Conservation (phyloP, 2,329 filamentous ascomycete genomes). For the Talaromyces pinophilus region DNA sequence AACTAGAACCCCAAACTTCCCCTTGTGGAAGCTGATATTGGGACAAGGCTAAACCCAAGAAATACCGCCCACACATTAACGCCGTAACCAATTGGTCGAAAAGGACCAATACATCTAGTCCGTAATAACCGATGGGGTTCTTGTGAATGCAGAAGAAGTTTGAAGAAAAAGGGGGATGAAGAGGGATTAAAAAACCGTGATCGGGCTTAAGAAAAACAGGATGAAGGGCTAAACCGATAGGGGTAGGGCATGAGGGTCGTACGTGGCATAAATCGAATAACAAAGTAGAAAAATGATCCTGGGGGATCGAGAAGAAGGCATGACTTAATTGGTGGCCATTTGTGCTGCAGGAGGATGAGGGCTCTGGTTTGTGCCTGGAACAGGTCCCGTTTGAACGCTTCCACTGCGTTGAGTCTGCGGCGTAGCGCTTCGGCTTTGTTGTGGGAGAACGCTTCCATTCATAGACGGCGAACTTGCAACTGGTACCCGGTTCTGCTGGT, state of each 20-base stretch:
- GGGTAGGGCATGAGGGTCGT: constrained; percentile 10
- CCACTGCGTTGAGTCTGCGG: constrained; percentile 49
- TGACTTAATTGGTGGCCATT: constrained; percentile 38
- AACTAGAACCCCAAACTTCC: background rate
- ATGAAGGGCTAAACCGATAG: background rate
- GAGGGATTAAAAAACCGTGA: background rate
- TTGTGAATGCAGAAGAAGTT: constrained; percentile 2
- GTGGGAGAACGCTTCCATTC: constrained; percentile 43
- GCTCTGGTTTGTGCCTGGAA: constrained; percentile 43
- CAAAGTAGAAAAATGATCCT: constrained; percentile 5
- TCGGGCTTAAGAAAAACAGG: constrained; percentile 5
- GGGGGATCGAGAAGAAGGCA: background rate
- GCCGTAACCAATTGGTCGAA: constrained; percentile 12
- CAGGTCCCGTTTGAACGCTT: constrained; percentile 44
- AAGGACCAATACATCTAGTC: constrained; percentile 15
- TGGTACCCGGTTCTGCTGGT: constrained; percentile 44
- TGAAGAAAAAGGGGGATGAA: background rate
- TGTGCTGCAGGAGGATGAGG: constrained; percentile 46
- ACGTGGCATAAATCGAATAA: constrained; percentile 19
- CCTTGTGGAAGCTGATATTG: constrained; percentile 10
- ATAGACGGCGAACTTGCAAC: constrained; percentile 47
- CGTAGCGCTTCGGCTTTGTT: constrained; percentile 48
- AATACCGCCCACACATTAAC: constrained; percentile 14
- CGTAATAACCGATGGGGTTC: background rate
- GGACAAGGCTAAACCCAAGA: constrained; percentile 5